phyloP scores from a whole-genome alignment of 331 rosid species.

The Arachis monticola region DNA sequence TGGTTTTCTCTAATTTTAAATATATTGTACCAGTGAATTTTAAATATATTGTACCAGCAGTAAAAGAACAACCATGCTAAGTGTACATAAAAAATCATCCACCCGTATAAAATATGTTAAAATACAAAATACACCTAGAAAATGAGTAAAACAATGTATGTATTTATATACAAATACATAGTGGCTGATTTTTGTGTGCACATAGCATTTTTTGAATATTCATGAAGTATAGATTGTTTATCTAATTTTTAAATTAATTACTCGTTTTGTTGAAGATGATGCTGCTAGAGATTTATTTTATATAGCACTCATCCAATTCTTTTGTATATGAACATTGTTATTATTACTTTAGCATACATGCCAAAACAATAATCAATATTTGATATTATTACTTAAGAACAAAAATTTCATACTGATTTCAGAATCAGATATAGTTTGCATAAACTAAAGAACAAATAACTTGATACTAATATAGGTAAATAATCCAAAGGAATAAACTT shows the following conservation, averaged over 20 bases:
- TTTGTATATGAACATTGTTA: background rate
- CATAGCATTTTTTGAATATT: too few species aligned
- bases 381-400: constrained; percentile 8
- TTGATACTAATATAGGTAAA: constrained; percentile 19
- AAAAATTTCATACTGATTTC: constrained; percentile 22
- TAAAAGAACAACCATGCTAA: too few species aligned
- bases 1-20: too few species aligned
- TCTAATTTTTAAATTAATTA: background rate
- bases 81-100: too few species aligned
- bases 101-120: too few species aligned
- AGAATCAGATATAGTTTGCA: constrained; percentile 9
- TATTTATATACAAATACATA: too few species aligned
- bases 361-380: background rate
- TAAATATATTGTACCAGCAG: too few species aligned
- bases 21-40: too few species aligned
- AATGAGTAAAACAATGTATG: too few species aligned
- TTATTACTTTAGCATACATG: background rate
- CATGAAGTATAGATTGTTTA: background rate
- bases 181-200: too few species aligned
- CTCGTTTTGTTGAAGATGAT: constrained; percentile 13
- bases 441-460: constrained; percentile 16
- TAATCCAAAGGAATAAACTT: constrained; percentile 50
- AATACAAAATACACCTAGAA: too few species aligned
- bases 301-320: constrained; percentile 2
- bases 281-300: background rate